Percentiles rank a stretch among this genome's conserved stretches.
phyloP scores from a whole-genome alignment of 1,139 yeast genomes.

The Geotrichum fermentans region DNA sequence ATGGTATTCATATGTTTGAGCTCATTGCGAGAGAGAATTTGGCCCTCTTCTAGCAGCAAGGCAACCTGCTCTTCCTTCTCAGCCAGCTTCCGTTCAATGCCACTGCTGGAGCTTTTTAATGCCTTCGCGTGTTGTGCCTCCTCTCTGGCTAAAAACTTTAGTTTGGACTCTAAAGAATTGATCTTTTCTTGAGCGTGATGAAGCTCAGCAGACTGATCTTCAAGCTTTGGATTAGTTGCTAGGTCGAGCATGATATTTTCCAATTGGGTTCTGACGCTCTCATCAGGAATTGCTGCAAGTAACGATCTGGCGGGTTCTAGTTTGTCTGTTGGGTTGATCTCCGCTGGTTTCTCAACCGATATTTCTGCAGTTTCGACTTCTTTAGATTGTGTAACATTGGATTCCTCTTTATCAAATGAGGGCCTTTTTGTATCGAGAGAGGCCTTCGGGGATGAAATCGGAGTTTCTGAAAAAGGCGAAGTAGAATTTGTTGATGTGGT shows the following conservation, averaged over 20 bases:
- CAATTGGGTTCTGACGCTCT: not conserved
- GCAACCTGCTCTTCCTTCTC: slow-evolving; percentile 56
- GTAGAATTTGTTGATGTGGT: not conserved
- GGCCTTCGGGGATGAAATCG: slow-evolving; percentile 9
- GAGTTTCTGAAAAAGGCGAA: slow-evolving; percentile 12
- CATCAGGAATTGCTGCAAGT: not conserved
- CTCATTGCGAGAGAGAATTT: slow-evolving; percentile 68
- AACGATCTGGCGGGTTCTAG: not conserved
- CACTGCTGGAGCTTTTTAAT: slow-evolving; percentile 23
- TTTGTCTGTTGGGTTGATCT: not conserved
- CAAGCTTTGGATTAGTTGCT: slow-evolving; percentile 1
- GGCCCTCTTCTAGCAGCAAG: slow-evolving; percentile 70
- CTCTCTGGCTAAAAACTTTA: slow-evolving; percentile 27
- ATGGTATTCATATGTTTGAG: slow-evolving; percentile 63
- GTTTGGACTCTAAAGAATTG: slow-evolving; percentile 29
- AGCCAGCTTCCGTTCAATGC: slow-evolving; percentile 32
- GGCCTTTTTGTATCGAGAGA: slow-evolving; percentile 14
- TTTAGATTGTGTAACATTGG: not conserved
- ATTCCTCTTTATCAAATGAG: not conserved
- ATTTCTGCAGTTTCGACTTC: not conserved
- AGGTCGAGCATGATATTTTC: not conserved
- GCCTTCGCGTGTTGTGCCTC: slow-evolving; percentile 30
- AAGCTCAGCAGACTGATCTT: slow-evolving; percentile 18
- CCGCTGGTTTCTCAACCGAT: not conserved
- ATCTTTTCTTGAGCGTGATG: slow-evolving; percentile 25